Evolutionary conservation across 805 yeast genomes (phyloP).

Genomic region (Starmerella sirachaensis): DNA sequence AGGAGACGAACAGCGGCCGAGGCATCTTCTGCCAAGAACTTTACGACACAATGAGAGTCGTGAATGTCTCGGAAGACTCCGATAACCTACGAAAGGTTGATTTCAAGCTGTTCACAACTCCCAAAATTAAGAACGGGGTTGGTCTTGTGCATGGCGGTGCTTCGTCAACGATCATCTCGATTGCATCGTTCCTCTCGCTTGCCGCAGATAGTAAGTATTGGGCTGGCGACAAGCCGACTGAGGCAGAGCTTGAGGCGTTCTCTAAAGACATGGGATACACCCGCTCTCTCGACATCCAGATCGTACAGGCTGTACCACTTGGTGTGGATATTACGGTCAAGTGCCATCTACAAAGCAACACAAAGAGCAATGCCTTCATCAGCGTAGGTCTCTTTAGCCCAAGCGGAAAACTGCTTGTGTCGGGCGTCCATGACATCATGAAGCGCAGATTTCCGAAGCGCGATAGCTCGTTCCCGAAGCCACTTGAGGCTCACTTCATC

Average conservation of each 20-base stretch:
- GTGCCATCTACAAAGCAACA: constrained; percentile 22
- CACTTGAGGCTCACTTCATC: too few relatives aligned
- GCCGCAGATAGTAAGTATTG: constrained; percentile 23
- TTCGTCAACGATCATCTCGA: constrained; percentile 25
- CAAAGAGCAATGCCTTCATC: constrained; percentile 23
- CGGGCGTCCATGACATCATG: constrained; percentile 27
- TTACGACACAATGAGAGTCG: constrained; percentile 13
- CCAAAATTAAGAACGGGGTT: constrained; percentile 19
- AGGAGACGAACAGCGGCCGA: constrained; percentile 3
- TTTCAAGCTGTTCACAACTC: constrained; percentile 19
- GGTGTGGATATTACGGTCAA: constrained; percentile 18
- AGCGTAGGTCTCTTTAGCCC: constrained; percentile 18
- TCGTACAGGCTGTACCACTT: constrained; percentile 25
- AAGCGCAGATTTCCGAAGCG: too few relatives aligned
- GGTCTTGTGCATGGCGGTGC: constrained; percentile 29
- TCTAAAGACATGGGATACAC: constrained; percentile 21
- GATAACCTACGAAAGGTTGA: constrained; percentile 16
- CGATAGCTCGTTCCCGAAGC: too few relatives aligned
- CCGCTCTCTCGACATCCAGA: constrained; percentile 24
- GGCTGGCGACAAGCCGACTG: constrained; percentile 13
- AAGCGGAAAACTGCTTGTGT: constrained; percentile 19
- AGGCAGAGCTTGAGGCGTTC: constrained; percentile 16
- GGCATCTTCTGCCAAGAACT: constrained; percentile 15
- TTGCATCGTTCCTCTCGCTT: constrained; percentile 21
- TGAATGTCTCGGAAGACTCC: constrained; percentile 11